Evolutionary conservation across 331 rosid species (phyloP), one percentile per base, ranked within the genome.

Genomic region (Rosa hybrid): DNA sequence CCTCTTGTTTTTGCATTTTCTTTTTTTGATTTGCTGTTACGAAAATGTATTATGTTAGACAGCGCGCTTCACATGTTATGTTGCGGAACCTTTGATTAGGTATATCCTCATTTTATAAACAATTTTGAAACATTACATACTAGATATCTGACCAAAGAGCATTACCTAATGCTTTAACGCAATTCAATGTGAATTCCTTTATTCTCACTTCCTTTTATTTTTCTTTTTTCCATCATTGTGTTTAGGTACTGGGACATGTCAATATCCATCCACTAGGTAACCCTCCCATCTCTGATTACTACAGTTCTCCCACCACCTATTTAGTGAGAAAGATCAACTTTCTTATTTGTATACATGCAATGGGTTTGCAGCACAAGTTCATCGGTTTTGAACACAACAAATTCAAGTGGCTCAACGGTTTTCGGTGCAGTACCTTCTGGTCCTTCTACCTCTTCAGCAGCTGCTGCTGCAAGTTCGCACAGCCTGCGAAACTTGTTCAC

Each of bases 321-420:
- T 45, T 45, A 48, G 20, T 71, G 4, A 77, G 81, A 75, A 25
- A 34, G 13, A 34, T 68, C 49, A 20, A 54, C 10, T 38, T 59
- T 72, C 77, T 78, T 49, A 82, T 17, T 20, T 34, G 62, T 46
- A 16, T 23, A 57, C 64, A 64, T 69, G 51, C 17, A 18, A 41
- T 54, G 75, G 50, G 71, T 60, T 91, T 80, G 83, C 93, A 95
- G 98, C 84, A 93, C 96, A 76, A 95, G 90, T 79, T 88, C 98
- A 80, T 93, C 97, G 74, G 80, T 93, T 23, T 79, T 95, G 42
- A 90, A 95, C 90, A 95, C 97, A 72, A 95, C 98, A 78, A 92
- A 88, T 77, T 88, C 99, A 75, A 91, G 70, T 39, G 99, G 99
- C 21, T 91, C 99, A 9, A 91, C 90, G 46, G 97, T 95, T 57